These are phyloP conservation scores for Fusarium torulosum DNA, from an alignment of 2,329 filamentous ascomycete genomes.

Conservation along the genomic window DNA sequence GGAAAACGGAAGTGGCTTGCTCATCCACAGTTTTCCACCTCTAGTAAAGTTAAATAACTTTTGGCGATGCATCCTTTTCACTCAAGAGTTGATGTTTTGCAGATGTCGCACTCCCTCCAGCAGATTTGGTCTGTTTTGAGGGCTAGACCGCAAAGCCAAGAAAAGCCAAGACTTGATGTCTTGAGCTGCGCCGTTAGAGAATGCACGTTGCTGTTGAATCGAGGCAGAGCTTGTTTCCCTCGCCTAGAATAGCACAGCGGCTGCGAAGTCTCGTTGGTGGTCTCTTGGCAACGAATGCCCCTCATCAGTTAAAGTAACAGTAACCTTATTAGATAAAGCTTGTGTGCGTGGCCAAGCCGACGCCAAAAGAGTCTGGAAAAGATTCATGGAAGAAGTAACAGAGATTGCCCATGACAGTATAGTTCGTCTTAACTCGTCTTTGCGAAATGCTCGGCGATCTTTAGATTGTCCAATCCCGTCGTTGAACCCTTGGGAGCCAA, in stretches of 20 bases:
- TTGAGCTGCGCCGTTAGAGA: constrained; percentile 25
- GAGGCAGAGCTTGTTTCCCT: constrained; percentile 36
- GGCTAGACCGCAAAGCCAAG: constrained; percentile 1
- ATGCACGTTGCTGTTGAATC: constrained; percentile 28
- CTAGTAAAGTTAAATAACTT: constrained; percentile 1
- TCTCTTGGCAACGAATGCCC: constrained; percentile 24
- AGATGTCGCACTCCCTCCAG: neutral
- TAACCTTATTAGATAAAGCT: constrained; percentile 40
- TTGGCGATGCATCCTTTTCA: constrained; percentile 1
- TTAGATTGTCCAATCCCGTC: constrained; percentile 31
- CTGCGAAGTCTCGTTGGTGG: constrained; percentile 1
- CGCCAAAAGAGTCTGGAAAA: constrained; percentile 24
- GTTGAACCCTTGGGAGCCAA: constrained; percentile 4
- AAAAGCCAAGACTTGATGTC: constrained; percentile 10
- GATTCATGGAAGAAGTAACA: constrained; percentile 33
- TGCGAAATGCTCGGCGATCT: constrained; percentile 10
- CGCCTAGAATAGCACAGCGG: constrained; percentile 10
- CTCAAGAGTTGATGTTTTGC: constrained; percentile 2
- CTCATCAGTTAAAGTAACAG: constrained; percentile 17
- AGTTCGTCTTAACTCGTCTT: constrained; percentile 6
- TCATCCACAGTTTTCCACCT: constrained; percentile 16
- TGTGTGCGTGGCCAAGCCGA: constrained; percentile 35
- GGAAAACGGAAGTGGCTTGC: constrained; percentile 34
- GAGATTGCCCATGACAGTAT: constrained; percentile 6
- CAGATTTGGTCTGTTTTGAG: neutral